Conservation (phyloP, 1,284 basidiomycete genomes). For the Ganoderma lingzhi region DNA sequence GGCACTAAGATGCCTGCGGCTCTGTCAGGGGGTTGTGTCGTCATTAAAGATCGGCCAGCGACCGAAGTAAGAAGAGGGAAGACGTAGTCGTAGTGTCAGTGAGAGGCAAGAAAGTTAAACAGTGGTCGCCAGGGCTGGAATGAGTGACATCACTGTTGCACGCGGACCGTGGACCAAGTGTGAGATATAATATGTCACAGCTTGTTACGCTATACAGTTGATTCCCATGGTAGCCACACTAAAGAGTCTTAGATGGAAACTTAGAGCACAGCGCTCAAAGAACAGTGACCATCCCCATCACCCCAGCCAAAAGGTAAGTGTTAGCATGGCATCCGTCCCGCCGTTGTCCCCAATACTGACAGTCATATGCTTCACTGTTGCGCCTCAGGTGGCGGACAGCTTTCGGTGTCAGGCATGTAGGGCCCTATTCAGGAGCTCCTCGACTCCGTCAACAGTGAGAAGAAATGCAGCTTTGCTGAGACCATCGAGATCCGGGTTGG, state of each 20-base stretch:
- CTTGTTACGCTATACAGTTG: constrained; percentile 29
- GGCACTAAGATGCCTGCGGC: too few species aligned
- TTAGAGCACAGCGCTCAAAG: too few species aligned
- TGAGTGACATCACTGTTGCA: neutral
- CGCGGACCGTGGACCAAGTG: neutral
- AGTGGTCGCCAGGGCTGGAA: too few species aligned
- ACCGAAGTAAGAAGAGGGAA: too few species aligned
- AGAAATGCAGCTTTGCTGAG: constrained; percentile 90
- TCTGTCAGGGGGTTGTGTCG: too few species aligned
- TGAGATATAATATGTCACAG: neutral
- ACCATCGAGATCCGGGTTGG: constrained; percentile 97
- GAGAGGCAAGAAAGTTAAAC: too few species aligned
- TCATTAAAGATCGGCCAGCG: too few species aligned
- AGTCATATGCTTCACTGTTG: neutral
- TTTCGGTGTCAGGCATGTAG: constrained; percentile 99
- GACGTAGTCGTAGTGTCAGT: too few species aligned
- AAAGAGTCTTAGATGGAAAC: constrained; percentile 17
- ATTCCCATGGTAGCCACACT: constrained; percentile 29
- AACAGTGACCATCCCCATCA: constrained; percentile 18
- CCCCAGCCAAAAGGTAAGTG: constrained; percentile 30
- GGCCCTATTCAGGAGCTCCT: constrained; percentile 90
- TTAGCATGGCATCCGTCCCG: constrained; percentile 41
- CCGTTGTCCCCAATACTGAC: neutral
- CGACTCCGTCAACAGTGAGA: constrained; percentile 80
- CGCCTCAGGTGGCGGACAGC: constrained; percentile 58